Conservation (phyloP, 1,139 yeast species). For the Saccharomyces hybrid region DNA sequence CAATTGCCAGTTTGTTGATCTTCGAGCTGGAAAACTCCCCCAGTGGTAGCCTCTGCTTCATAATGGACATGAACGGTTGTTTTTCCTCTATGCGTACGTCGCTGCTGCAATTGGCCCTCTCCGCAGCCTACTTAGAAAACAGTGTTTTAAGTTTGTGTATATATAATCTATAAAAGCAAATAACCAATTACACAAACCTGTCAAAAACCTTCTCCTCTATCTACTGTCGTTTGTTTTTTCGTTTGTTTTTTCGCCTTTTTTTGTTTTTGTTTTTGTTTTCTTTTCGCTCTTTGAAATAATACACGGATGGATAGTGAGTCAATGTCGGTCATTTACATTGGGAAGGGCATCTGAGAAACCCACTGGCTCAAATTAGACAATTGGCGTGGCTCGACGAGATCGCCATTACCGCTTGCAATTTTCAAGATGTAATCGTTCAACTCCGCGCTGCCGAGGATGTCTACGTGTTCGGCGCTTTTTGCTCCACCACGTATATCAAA, state of each 20-base stretch:
- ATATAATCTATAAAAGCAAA: background rate
- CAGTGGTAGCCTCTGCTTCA: constrained; percentile 21
- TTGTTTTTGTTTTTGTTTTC: constrained; percentile 1
- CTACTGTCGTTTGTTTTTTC: constrained; percentile 3
- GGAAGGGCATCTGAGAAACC: constrained; percentile 33
- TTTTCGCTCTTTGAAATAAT: background rate
- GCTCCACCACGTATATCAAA: constrained; percentile 97
- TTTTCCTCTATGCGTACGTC: background rate
- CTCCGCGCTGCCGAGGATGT: constrained; percentile 88
- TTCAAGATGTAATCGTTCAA: constrained; percentile 75
- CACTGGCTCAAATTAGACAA: constrained; percentile 55
- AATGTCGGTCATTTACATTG: constrained; percentile 19
- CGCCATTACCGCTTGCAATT: constrained; percentile 78
- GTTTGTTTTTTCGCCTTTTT: background rate
- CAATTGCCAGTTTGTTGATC: constrained; percentile 16
- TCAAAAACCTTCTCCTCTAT: constrained; percentile 2
- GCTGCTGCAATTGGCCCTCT: background rate
- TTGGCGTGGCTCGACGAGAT: constrained; percentile 51
- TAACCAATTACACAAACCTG: background rate
- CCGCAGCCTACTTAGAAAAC: background rate
- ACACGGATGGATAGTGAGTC: background rate
- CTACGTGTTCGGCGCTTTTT: constrained; percentile 96
- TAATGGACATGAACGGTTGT: constrained; percentile 7
- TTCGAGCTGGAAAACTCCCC: constrained; percentile 23
- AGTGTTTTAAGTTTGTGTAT: background rate